Evolutionary conservation across 1,284 basidiomycete species (phyloP), one percentile per base, ranked within the genome.

Genomic region (Cutaneotrichosporon sp.): DNA sequence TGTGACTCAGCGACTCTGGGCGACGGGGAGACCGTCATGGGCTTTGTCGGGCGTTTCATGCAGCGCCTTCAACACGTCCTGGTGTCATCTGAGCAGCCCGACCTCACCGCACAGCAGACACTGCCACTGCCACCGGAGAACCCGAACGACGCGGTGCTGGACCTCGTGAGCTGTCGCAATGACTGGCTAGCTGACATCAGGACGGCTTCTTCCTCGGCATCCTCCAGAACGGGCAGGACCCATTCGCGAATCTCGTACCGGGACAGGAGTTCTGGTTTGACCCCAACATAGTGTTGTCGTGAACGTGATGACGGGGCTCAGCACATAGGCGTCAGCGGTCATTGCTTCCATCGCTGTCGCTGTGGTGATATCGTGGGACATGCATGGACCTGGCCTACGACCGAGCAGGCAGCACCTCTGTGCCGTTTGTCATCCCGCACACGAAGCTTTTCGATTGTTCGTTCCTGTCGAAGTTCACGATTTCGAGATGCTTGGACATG

Each of bases 21-120:
- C 9, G 50, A 48, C 25, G 46, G 42, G 20, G 52, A 53, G 32
- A 52, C 52, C 8, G 51, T 49, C 25, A 56, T 52, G 37, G 47
- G 49, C 14, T 51, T 61, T 24, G 53, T 61, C 11, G 53, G 51
- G 10, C 55, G 59, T 4, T 61, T 61, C 45, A 39, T 58, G 45
- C 49, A 46, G 24, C 48, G 47, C 2, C 35, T 51, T 29, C 27
- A 20, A 17, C 34, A 20, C 17, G 52, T 53, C 9, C 52, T 49
- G 10, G 19, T 31, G 16, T 29, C 25, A 10, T 42, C 39, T 12
- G 32, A 43, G 32, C 17, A 42, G 32, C 29, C 29, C 10, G 39
- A 35, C 7, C 25, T 27, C 9, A 14, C 16, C 20, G 12, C n/a
- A 6, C 35, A 25, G n/a, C 19, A 29, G 29, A 26, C 39, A n/a